Percentiles rank a stretch among this genome's conserved stretches.
These are phyloP conservation scores for Psidium friedrichsthalianum DNA, from an alignment of 345 rosid genomes.

Conservation along the genomic window DNA sequence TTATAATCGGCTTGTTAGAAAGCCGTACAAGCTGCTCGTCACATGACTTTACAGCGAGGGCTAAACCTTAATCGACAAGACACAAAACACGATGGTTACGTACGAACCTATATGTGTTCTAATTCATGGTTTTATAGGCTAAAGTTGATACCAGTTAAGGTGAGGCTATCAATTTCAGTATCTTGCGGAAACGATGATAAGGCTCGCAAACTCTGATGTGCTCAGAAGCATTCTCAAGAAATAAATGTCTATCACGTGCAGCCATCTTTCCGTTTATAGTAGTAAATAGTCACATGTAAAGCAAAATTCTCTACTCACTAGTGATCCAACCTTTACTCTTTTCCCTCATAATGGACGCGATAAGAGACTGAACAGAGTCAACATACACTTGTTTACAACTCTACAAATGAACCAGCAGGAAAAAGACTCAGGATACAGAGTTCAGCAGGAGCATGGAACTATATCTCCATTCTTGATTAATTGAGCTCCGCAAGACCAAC, in stretches of 20 bases:
- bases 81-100: neutral
- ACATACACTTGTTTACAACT: neutral
- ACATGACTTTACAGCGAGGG: neutral
- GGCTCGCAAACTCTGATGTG: neutral
- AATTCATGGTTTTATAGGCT: neutral
- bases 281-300: neutral
- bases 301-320: neutral
- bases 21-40: neutral
- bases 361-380: neutral
- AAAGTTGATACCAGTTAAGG: neutral
- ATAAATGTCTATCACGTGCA: neutral
- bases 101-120: neutral
- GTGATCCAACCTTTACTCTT: neutral
- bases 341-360: neutral
- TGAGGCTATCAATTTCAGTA: neutral
- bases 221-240: neutral
- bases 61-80: neutral
- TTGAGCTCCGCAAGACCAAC: neutral
- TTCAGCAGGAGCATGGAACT: neutral
- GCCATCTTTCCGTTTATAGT: neutral
- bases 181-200: neutral
- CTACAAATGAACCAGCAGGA: constrained; percentile 1
- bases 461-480: neutral
- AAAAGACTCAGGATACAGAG: neutral
- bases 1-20: neutral